Evolutionary conservation across 2,329 filamentous ascomycete species (phyloP).

Genomic region (Sporothrix brunneoviolacea): DNA sequence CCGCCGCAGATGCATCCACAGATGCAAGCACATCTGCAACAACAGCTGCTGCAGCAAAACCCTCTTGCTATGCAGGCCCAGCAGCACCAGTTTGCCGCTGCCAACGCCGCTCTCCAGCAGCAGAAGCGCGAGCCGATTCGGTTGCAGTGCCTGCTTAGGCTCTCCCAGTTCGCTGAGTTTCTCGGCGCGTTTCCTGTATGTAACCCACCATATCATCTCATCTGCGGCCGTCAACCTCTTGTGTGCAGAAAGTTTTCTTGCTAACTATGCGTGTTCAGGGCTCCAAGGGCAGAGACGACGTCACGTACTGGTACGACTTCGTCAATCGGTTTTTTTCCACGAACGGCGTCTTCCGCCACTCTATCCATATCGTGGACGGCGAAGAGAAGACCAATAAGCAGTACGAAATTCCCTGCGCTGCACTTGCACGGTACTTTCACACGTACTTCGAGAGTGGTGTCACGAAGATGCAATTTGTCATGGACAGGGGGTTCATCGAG

Average conservation of each 20-base stretch:
- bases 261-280: slow-evolving; percentile 33
- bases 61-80: slow-evolving; percentile 39
- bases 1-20: slow-evolving; percentile 23
- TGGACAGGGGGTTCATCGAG: slow-evolving; percentile 60
- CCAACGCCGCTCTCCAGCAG: slow-evolving; percentile 37
- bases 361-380: slow-evolving; percentile 50
- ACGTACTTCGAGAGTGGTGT: slow-evolving; percentile 85
- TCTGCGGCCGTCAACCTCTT: too few species aligned
- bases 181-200: slow-evolving; percentile 51
- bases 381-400: slow-evolving; percentile 62
- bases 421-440: slow-evolving; percentile 80
- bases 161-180: slow-evolving; percentile 58
- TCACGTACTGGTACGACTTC: slow-evolving; percentile 73
- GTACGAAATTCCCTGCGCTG: slow-evolving; percentile 78
- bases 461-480: slow-evolving; percentile 74
- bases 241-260: too few species aligned
- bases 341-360: slow-evolving; percentile 69
- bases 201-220: too few species aligned
- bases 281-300: slow-evolving; percentile 56
- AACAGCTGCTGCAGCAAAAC: slow-evolving; percentile 29
- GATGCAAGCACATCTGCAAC: slow-evolving; percentile 22
- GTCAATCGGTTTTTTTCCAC: slow-evolving; percentile 76
- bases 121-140: slow-evolving; percentile 47
- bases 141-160: slow-evolving; percentile 50
- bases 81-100: slow-evolving; percentile 27